Evolutionary conservation across 2,329 filamentous ascomycete species (phyloP).

Genomic region (Sclerotinia borealis): DNA sequence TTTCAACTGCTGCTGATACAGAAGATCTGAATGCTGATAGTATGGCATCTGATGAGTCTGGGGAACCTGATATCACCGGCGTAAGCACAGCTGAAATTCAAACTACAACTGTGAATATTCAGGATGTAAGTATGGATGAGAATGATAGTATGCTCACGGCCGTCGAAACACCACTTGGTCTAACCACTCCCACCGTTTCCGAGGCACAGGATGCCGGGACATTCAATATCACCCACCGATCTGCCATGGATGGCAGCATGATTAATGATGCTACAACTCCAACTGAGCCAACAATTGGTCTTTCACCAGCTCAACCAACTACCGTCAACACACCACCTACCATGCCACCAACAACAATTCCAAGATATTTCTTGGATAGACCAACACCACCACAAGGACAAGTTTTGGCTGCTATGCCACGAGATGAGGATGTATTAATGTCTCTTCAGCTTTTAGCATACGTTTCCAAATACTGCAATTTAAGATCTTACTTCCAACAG

Average conservation of each 20-base stretch:
- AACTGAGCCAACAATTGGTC: constrained; percentile 60
- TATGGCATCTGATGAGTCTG: constrained; percentile 69
- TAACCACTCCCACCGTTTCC: constrained; percentile 72
- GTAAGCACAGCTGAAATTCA: constrained; percentile 76
- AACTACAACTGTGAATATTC: constrained; percentile 73
- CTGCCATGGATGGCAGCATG: constrained; percentile 77
- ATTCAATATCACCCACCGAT: constrained; percentile 89
- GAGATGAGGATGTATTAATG: constrained; percentile 97
- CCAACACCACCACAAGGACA: constrained; percentile 60
- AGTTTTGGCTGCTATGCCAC: constrained; percentile 83
- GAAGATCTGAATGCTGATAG: constrained; percentile 86
- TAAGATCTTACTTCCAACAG: constrained; percentile 90
- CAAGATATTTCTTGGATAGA: constrained; percentile 72
- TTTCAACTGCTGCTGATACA: constrained; percentile 76
- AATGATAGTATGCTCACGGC: constrained; percentile 70
- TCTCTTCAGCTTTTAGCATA: constrained; percentile 94
- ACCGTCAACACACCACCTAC: constrained; percentile 68
- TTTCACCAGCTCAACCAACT: constrained; percentile 58
- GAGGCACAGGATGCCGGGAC: constrained; percentile 81
- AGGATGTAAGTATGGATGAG: constrained; percentile 72
- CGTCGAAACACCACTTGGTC: constrained; percentile 62
- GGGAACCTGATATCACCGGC: constrained; percentile 64
- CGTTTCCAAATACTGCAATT: constrained; percentile 96
- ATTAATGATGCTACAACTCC: constrained; percentile 64
- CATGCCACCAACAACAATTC: constrained; percentile 66